Evolutionary conservation across 306 rosid species (phyloP).

Genomic region (Morella rubra): DNA sequence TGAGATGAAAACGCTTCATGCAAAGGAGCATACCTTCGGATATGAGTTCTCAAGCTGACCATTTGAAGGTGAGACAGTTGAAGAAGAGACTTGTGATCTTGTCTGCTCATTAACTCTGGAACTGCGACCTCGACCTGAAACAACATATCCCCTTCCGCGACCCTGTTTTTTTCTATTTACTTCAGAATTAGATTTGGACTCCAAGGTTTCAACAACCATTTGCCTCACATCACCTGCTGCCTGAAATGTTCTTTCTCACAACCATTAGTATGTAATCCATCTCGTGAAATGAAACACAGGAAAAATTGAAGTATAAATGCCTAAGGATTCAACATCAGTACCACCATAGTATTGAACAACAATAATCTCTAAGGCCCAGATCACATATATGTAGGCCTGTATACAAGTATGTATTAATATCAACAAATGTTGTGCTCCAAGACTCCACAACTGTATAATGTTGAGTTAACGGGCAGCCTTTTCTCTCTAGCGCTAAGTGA

Average conservation of each 20-base stretch:
- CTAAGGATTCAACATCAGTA: not conserved
- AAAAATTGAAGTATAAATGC: not conserved
- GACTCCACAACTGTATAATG: too few relatives aligned
- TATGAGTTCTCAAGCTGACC: conserved; percentile 65
- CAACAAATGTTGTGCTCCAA: too few relatives aligned
- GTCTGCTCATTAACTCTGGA: conserved; percentile 69
- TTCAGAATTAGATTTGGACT: conserved; percentile 57
- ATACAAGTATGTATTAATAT: too few relatives aligned
- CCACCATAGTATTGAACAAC: not conserved
- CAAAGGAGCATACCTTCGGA: conserved; percentile 48
- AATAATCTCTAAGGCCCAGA: not conserved
- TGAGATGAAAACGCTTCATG: conserved; percentile 18
- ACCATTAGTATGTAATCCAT: conserved; percentile 17
- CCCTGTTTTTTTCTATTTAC: conserved; percentile 71
- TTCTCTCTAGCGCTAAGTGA: too few relatives aligned
- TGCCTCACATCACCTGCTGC: conserved; percentile 62
- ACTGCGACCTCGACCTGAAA: conserved; percentile 83
- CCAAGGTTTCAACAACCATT: conserved; percentile 50
- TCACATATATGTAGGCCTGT: too few relatives aligned
- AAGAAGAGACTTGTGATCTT: conserved; percentile 49
- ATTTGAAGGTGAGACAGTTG: conserved; percentile 55
- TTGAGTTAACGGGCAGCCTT: too few relatives aligned
- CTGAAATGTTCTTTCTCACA: conserved; percentile 42
- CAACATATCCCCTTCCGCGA: conserved; percentile 82
- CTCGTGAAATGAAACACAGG: conserved; percentile 4